Evolutionary conservation across 345 rosid genomes (phyloP).

Genomic region (Noccaea caerulescens): DNA sequence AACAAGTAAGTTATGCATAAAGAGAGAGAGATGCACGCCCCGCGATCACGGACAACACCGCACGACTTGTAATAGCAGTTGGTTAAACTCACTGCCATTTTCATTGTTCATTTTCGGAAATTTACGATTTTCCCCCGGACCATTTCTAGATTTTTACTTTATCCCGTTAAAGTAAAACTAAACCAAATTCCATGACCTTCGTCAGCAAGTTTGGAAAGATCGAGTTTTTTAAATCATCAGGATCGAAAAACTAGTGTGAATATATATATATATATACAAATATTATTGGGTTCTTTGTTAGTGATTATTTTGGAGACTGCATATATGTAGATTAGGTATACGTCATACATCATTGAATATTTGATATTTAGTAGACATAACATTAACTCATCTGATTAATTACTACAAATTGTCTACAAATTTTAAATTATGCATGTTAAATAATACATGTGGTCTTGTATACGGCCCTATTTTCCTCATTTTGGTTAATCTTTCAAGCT

Average conservation of each 20-base stretch:
- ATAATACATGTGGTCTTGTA: background rate
- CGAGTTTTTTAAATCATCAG: background rate
- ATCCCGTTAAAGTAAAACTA: too few species aligned
- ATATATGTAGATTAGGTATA: background rate
- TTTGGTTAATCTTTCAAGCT: conserved; percentile 1
- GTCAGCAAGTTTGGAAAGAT: background rate
- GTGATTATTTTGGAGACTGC: background rate
- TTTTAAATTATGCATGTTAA: conserved; percentile 1
- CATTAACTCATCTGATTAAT: conserved; percentile 11
- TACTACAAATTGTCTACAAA: background rate
- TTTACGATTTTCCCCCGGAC: background rate
- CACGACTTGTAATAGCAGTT: conserved; percentile 1
- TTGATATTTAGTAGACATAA: background rate
- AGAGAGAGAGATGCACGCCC: conserved; percentile 3
- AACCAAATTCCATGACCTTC: background rate
- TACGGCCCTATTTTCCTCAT: background rate
- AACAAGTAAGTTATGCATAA: background rate
- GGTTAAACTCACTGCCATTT: background rate
- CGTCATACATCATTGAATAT: conserved; percentile 26
- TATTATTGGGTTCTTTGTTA: conserved; percentile 4
- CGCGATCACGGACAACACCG: conserved; percentile 21
- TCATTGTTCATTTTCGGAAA: background rate
- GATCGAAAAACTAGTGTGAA: background rate
- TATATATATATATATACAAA: too few species aligned
- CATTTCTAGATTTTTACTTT: background rate